These are phyloP conservation scores for Trebouxia sp. DNA, from an alignment of 139 green algal genomes.

Conservation along the genomic window DNA sequence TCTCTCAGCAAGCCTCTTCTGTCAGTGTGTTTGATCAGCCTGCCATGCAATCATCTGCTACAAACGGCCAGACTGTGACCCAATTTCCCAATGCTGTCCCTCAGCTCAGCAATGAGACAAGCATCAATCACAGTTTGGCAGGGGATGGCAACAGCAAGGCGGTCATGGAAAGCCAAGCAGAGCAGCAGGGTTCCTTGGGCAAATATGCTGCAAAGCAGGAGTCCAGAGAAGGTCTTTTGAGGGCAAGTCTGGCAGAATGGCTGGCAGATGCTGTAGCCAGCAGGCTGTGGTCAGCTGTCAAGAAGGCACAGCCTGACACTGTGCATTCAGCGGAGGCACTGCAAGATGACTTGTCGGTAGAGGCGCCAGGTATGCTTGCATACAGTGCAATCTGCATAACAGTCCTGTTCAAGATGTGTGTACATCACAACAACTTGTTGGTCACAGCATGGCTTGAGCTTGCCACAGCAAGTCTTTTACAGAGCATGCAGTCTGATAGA, in stretches of 20 bases:
- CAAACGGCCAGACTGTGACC: too few relatives aligned
- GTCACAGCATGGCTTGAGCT: too few relatives aligned
- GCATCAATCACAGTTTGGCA: neutral
- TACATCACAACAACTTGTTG: neutral
- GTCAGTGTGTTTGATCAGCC: too few relatives aligned
- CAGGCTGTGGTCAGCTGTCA: neutral
- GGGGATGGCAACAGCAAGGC: neutral
- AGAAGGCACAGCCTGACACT: neutral
- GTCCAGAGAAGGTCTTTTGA: neutral
- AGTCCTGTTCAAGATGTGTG: too few relatives aligned
- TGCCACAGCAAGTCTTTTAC: too few relatives aligned
- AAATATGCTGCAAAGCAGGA: neutral
- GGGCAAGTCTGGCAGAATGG: conserved; percentile 19
- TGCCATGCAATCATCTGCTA: too few relatives aligned
- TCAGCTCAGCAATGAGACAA: neutral
- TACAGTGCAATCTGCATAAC: too few relatives aligned
- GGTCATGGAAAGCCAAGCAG: too few relatives aligned
- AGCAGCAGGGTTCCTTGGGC: too few relatives aligned
- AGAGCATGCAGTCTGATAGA: too few relatives aligned
- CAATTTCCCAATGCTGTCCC: too few relatives aligned
- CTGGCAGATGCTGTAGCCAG: conserved; percentile 23
- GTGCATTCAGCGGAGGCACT: neutral
- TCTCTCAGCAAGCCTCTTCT: too few relatives aligned
- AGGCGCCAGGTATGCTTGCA: neutral
- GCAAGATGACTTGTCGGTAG: neutral